Conservation (phyloP, 495 filamentous ascomycete species). For the Sabuloglossum arenarium region DNA sequence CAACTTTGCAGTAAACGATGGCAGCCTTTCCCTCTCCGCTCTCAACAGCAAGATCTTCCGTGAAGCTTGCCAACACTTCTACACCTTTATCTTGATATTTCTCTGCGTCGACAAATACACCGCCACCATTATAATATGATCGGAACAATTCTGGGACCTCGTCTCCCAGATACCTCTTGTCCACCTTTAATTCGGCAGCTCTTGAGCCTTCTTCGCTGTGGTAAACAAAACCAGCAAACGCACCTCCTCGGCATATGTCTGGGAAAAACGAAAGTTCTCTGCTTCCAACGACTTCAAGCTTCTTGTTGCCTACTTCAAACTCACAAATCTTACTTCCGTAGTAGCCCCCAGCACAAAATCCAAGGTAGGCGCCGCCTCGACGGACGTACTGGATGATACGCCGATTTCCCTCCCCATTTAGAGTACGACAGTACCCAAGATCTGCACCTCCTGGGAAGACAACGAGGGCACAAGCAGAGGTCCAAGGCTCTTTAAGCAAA, state of each 20-base stretch:
- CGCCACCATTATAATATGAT: conserved; percentile 88
- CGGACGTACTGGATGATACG: conserved; percentile 68
- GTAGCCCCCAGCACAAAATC: conserved; percentile 89
- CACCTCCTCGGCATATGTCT: conserved; percentile 63
- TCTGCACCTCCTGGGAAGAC: conserved; percentile 94
- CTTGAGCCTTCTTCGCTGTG: conserved; percentile 69
- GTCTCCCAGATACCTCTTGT: conserved; percentile 33
- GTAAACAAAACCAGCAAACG: conserved; percentile 84
- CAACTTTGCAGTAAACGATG: conserved; percentile 71
- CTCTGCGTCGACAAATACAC: conserved; percentile 73
- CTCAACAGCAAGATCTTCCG: conserved; percentile 54
- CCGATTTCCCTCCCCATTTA: conserved; percentile 78
- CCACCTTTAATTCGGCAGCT: conserved; percentile 45
- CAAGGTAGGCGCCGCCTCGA: conserved; percentile 67
- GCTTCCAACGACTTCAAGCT: conserved; percentile 67
- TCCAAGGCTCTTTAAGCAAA: conserved; percentile 85
- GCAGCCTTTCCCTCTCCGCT: conserved; percentile 51
- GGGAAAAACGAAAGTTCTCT: conserved; percentile 81
- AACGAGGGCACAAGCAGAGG: conserved; percentile 62
- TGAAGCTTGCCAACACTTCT: conserved; percentile 68
- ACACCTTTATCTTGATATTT: conserved; percentile 39
- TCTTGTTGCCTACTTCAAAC: conserved; percentile 69
- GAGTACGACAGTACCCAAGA: conserved; percentile 66
- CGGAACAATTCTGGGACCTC: conserved; percentile 42
- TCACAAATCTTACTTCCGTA: conserved; percentile 67